Conservation (phyloP, 352 stramenopile species). For the Pythium apleroticum region DNA sequence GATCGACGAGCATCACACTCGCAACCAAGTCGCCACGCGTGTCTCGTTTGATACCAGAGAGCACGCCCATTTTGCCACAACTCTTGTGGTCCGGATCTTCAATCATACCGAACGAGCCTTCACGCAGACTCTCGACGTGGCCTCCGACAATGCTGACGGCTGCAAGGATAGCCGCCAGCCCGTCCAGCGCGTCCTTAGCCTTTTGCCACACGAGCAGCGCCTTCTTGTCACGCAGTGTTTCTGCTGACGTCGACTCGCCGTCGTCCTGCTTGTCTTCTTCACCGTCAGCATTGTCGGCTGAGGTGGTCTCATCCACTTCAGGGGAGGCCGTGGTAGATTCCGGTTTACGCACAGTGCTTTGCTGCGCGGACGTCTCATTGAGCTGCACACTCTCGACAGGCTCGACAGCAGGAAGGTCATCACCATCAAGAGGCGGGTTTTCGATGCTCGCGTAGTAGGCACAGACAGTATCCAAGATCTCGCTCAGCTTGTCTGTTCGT, state of each 20-base stretch:
- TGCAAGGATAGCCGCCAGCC: slow-evolving; percentile 53
- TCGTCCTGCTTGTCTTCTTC: slow-evolving; percentile 23
- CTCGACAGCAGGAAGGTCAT: slow-evolving; percentile 15
- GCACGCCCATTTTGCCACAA: slow-evolving; percentile 43
- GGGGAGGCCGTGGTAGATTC: slow-evolving; percentile 50
- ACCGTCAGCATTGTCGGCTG: slow-evolving; percentile 19
- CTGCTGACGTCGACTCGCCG: neutral
- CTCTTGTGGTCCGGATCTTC: slow-evolving; percentile 43
- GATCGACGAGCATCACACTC: slow-evolving; percentile 23
- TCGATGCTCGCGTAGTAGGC: slow-evolving; percentile 63
- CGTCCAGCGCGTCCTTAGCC: slow-evolving; percentile 69
- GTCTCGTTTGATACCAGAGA: slow-evolving; percentile 34
- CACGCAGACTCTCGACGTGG: slow-evolving; percentile 65
- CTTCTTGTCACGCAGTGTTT: slow-evolving; percentile 55
- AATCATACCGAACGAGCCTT: slow-evolving; percentile 60
- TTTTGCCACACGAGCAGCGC: slow-evolving; percentile 71
- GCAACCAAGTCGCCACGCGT: slow-evolving; percentile 23
- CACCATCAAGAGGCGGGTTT: slow-evolving; percentile 20
- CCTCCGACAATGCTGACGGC: slow-evolving; percentile 74
- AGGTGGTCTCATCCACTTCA: slow-evolving; percentile 53
- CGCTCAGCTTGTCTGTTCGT: slow-evolving; percentile 45
- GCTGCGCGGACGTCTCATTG: slow-evolving; percentile 27
- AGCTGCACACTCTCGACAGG: slow-evolving; percentile 22
- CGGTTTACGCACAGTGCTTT: slow-evolving; percentile 45
- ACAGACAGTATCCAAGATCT: slow-evolving; percentile 65